Evolutionary conservation across 192 early-diverging fungal species (phyloP).

Genomic region (Linnemannia schmuckeri): DNA sequence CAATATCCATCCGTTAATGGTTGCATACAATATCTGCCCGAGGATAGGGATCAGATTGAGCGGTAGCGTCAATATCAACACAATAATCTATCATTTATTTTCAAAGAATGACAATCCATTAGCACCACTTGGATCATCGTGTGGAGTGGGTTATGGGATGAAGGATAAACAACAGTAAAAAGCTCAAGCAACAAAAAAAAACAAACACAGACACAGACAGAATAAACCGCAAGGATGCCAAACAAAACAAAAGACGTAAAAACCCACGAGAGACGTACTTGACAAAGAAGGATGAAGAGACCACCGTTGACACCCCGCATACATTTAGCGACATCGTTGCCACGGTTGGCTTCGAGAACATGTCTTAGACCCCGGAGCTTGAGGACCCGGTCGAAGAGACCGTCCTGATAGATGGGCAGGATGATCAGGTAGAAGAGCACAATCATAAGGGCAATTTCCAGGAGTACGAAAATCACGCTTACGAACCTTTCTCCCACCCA

Average conservation of each 20-base stretch:
- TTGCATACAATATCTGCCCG: conserved; percentile 65
- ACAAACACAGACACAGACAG: neutral
- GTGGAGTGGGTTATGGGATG: neutral
- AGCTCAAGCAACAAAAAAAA: neutral
- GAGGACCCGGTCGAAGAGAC: conserved; percentile 69
- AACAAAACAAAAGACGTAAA: neutral
- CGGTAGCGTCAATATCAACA: conserved; percentile 70
- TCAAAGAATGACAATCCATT: neutral
- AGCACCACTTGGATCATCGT: neutral
- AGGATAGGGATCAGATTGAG: conserved; percentile 69
- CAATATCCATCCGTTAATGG: conserved; percentile 62
- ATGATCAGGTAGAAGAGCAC: conserved; percentile 70
- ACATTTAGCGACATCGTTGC: conserved; percentile 56
- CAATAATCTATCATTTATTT: conserved; percentile 51
- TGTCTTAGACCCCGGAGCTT: conserved; percentile 59
- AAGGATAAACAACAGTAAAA: neutral
- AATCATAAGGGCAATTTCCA: conserved; percentile 66
- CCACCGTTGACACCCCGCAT: conserved; percentile 61
- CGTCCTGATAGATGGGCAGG: conserved; percentile 71
- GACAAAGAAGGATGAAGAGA: conserved; percentile 52
- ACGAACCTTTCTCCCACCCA: conserved; percentile 47
- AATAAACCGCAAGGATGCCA: neutral
- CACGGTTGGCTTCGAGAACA: conserved; percentile 58
- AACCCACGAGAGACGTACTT: conserved; percentile 23
- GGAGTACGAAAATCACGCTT: conserved; percentile 67